Conservation (phyloP, 73 alveolate species). For the Paramecium pentaurelia region DNA sequence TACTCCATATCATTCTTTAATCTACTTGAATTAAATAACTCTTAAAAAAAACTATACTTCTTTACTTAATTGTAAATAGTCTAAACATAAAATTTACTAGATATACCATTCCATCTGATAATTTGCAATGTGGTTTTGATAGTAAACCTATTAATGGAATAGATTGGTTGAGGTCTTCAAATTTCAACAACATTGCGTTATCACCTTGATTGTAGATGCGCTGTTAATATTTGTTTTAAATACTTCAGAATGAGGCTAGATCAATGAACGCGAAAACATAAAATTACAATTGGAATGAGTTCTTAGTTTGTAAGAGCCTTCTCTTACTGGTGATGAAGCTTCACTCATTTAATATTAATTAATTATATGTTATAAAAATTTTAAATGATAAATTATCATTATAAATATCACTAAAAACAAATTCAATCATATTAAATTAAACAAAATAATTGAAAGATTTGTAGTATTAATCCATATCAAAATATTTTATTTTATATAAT, state of each 20-base stretch:
- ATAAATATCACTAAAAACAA: background rate
- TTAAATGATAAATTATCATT: background rate
- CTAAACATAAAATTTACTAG: background rate
- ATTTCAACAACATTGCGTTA: background rate
- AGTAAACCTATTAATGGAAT: background rate
- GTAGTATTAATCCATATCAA: too few relatives aligned
- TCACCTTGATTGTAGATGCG: background rate
- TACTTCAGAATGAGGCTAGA: background rate
- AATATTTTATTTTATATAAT: too few relatives aligned
- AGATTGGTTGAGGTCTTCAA: background rate
- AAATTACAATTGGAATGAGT: slow-evolving; percentile 4
- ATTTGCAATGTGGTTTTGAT: background rate
- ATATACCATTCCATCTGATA: background rate
- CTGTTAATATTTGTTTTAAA: background rate
- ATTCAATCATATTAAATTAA: background rate
- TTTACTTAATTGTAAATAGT: background rate
- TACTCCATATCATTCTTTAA: background rate
- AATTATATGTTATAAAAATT: background rate
- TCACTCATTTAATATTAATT: background rate
- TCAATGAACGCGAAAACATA: background rate
- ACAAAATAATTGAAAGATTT: too few relatives aligned
- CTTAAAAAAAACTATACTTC: background rate
- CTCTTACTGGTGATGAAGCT: background rate
- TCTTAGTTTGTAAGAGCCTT: background rate
- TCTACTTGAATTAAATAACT: background rate